Percentiles rank a stretch among this genome's conserved stretches.
phyloP scores from a whole-genome alignment of 768 basidiomycete species.

The Amanita pseudoporphyria region DNA sequence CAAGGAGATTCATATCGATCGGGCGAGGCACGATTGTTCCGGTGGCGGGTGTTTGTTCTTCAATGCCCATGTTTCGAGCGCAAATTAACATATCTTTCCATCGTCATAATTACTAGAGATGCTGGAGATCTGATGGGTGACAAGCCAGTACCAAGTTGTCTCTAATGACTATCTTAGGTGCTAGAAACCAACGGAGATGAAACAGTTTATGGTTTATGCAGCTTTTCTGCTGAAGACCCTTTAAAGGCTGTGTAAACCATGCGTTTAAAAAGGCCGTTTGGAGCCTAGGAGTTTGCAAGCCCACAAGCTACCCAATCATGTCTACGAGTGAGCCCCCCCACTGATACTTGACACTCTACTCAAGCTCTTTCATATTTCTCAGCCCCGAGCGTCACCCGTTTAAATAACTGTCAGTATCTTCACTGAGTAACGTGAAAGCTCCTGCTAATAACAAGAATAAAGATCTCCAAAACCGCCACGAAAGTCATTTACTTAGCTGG shows the following conservation, averaged over 20 bases:
- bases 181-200: neutral
- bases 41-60: neutral
- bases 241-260: neutral
- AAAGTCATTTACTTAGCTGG: constrained; percentile 36
- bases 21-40: neutral
- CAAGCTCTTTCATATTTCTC: neutral
- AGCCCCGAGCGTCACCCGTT: constrained; percentile 3
- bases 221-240: neutral
- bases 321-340: neutral
- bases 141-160: neutral
- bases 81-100: neutral
- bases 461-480: constrained; percentile 1
- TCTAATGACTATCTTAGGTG: neutral
- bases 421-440: no score
- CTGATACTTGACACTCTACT: neutral
- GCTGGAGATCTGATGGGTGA: neutral
- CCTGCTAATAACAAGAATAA: neutral
- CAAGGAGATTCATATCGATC: neutral
- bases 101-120: neutral
- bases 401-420: neutral
- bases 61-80: neutral
- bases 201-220: neutral
- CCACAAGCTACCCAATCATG: neutral
- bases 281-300: neutral
- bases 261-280: neutral